Conservation (phyloP, 140 eudicot species). For the Anethum foeniculum region DNA sequence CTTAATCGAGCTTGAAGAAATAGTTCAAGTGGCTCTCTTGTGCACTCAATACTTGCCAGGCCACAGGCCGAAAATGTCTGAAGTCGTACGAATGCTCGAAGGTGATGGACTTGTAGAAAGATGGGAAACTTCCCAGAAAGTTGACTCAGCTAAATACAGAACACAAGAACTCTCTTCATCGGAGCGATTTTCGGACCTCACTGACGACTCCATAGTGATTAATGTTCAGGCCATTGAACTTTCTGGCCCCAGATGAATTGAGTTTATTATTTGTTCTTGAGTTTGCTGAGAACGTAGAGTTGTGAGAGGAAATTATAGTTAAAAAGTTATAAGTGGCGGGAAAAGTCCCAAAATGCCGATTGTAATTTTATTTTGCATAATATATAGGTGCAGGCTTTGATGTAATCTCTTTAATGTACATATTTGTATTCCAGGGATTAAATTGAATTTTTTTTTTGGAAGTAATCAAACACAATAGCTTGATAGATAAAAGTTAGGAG, state of each 20-base stretch:
- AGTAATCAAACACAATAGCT: too few relatives aligned
- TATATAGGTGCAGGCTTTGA: constrained; percentile 5
- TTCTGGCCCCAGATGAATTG: constrained; percentile 71
- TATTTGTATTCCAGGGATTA: neutral
- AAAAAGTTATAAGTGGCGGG: constrained; percentile 8
- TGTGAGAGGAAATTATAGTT: constrained; percentile 3
- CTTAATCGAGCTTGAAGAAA: constrained; percentile 61
- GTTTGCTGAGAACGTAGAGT: neutral
- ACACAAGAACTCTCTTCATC: constrained; percentile 56
- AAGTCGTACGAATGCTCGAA: constrained; percentile 81
- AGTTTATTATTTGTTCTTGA: neutral
- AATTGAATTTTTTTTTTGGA: too few relatives aligned
- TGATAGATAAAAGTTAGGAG: too few relatives aligned
- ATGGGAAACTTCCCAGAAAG: constrained; percentile 75
- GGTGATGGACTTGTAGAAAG: constrained; percentile 80
- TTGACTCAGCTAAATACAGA: constrained; percentile 43
- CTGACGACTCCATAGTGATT: constrained; percentile 66
- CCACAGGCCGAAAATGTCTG: constrained; percentile 78
- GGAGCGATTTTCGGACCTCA: constrained; percentile 70
- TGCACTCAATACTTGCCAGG: constrained; percentile 80
- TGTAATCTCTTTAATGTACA: constrained; percentile 7
- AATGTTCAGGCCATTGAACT: constrained; percentile 69
- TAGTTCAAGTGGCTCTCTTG: constrained; percentile 69
- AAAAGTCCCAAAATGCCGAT: constrained; percentile 3
- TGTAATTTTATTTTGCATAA: neutral